Percentiles rank a stretch among this genome's conserved stretches.
phyloP scores from a whole-genome alignment of 129 eudicot genomes.

The Saposhnikovia divaricata region DNA sequence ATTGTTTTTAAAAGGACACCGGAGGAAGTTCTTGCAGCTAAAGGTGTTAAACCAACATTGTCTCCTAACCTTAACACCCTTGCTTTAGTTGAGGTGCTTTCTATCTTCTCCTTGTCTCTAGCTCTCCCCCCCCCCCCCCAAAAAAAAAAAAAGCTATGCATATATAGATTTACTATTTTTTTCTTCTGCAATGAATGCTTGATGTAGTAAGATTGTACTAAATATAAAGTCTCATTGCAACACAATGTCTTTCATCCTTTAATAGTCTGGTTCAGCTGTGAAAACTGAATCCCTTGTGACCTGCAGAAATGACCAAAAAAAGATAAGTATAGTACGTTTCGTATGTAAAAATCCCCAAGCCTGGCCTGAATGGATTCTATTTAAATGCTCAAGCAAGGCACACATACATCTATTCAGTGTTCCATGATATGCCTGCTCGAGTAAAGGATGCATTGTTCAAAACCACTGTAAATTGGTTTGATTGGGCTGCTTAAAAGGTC shows the following conservation, averaged over 20 bases:
- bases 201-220: neutral
- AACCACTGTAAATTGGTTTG: neutral
- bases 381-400: neutral
- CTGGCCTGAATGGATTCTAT: neutral
- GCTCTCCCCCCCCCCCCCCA: too few relatives aligned
- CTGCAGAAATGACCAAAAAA: neutral
- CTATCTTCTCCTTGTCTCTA: neutral
- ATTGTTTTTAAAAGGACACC: conserved; percentile 59
- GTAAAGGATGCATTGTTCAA: neutral
- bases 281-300: neutral
- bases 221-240: neutral
- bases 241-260: neutral
- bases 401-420: neutral
- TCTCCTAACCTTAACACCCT: conserved; percentile 94
- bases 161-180: neutral
- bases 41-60: conserved; percentile 93
- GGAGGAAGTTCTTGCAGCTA: conserved; percentile 95
- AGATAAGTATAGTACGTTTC: neutral
- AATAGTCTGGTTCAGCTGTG: neutral
- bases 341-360: neutral
- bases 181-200: neutral
- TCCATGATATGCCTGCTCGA: neutral
- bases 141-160: neutral
- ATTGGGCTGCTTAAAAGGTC: neutral
- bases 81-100: conserved; percentile 79